Evolutionary conservation across 2,329 filamentous ascomycete species (phyloP).

Genomic region (Shiraia bambusicola): DNA sequence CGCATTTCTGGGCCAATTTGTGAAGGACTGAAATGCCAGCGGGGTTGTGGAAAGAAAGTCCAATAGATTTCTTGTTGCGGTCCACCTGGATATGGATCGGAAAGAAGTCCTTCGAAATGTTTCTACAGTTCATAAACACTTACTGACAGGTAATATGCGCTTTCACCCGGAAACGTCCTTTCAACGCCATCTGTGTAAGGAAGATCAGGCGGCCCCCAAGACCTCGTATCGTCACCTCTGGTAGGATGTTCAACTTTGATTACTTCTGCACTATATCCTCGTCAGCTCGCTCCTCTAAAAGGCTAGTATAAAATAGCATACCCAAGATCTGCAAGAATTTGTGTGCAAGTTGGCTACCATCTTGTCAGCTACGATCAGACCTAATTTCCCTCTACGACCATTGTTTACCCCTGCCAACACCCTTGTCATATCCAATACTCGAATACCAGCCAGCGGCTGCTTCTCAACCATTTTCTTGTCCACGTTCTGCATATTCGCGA

Average conservation of each 20-base stretch:
- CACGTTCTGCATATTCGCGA: slow-evolving; percentile 44
- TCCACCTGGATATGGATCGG: slow-evolving; percentile 64
- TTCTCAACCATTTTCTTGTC: slow-evolving; percentile 46
- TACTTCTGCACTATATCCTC: slow-evolving; percentile 72
- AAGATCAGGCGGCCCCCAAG: slow-evolving; percentile 94
- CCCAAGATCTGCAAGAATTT: slow-evolving; percentile 95
- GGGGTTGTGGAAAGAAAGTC: slow-evolving; percentile 82
- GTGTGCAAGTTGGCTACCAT: slow-evolving; percentile 88
- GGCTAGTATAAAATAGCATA: slow-evolving; percentile 45
- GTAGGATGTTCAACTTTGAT: slow-evolving; percentile 96
- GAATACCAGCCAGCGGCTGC: slow-evolving; percentile 76
- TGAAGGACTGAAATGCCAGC: slow-evolving; percentile 84
- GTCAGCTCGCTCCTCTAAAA: slow-evolving; percentile 8
- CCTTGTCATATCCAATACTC: slow-evolving; percentile 93
- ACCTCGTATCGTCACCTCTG: slow-evolving; percentile 88
- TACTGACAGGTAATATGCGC: slow-evolving; percentile 91
- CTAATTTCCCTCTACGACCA: slow-evolving; percentile 5
- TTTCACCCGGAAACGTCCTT: slow-evolving; percentile 78
- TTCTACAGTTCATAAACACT: slow-evolving; percentile 2
- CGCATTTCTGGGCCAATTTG: slow-evolving; percentile 76
- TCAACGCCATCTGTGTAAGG: slow-evolving; percentile 63
- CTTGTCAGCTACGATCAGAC: slow-evolving; percentile 15
- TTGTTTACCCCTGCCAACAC: slow-evolving; percentile 83
- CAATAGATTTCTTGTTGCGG: slow-evolving; percentile 94
- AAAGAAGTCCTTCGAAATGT: not conserved